phyloP scores from a whole-genome alignment of 1,284 basidiomycete genomes.

The Cutaneotrichosporon sp. region DNA sequence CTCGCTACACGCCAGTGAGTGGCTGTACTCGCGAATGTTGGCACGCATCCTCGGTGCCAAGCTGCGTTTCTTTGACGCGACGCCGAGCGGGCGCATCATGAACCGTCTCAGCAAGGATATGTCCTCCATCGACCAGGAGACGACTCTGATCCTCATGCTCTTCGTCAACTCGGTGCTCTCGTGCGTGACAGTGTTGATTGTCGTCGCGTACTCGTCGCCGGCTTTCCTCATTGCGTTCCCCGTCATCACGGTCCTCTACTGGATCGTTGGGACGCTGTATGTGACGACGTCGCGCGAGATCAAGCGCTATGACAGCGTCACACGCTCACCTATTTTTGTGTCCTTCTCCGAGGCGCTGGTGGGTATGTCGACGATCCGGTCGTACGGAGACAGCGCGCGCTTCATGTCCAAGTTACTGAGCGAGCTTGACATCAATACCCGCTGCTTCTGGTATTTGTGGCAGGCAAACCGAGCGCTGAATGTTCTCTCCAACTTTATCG shows the following conservation, averaged over 20 bases:
- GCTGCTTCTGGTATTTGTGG: slow-evolving; percentile 53
- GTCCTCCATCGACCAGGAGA: slow-evolving; percentile 56
- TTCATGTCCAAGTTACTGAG: slow-evolving; percentile 55
- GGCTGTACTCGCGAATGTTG: slow-evolving; percentile 44
- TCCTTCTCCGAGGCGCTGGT: slow-evolving; percentile 55
- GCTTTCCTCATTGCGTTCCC: slow-evolving; percentile 52
- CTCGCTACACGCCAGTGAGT: slow-evolving; percentile 41
- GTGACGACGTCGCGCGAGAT: slow-evolving; percentile 57
- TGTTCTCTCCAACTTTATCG: slow-evolving; percentile 54
- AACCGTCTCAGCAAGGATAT: slow-evolving; percentile 58
- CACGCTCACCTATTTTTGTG: slow-evolving; percentile 60
- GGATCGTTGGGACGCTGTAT: slow-evolving; percentile 54
- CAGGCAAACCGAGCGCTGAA: slow-evolving; percentile 55
- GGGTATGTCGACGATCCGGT: slow-evolving; percentile 57
- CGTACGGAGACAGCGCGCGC: slow-evolving; percentile 56
- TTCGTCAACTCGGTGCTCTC: slow-evolving; percentile 45
- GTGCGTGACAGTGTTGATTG: slow-evolving; percentile 45
- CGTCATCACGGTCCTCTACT: slow-evolving; percentile 54
- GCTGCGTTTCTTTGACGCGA: slow-evolving; percentile 54
- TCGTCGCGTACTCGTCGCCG: slow-evolving; percentile 48
- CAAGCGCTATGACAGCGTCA: slow-evolving; percentile 58
- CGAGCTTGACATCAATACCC: slow-evolving; percentile 55
- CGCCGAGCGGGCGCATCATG: slow-evolving; percentile 56
- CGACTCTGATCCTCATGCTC: slow-evolving; percentile 50
- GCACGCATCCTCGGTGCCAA: slow-evolving; percentile 50